phyloP scores from a whole-genome alignment of 2,329 filamentous ascomycete genomes.

The Curvularia sp. region DNA sequence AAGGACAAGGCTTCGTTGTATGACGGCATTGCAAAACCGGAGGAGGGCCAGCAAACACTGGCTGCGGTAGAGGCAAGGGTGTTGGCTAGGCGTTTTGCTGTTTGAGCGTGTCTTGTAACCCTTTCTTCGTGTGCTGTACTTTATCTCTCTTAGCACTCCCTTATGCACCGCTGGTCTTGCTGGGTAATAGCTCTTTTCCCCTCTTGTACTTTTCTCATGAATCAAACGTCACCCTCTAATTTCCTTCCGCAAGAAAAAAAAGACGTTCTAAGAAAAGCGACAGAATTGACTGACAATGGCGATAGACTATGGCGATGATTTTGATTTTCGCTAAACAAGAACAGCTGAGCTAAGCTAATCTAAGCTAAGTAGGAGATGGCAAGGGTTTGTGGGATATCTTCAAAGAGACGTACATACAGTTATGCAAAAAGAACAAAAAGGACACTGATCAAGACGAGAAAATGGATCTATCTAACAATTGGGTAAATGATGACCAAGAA shows the following conservation, averaged over 20 bases:
- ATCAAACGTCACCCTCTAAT: not conserved
- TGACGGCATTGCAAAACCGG: conserved; percentile 7
- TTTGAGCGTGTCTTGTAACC: conserved; percentile 9
- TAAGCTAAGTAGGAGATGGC: not conserved
- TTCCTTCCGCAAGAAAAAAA: too few relatives aligned
- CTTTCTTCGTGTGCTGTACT: not conserved
- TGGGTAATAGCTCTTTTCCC: not conserved
- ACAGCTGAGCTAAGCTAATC: conserved; percentile 17
- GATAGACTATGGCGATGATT: not conserved
- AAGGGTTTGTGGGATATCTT: conserved; percentile 18
- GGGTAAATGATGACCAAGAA: not conserved
- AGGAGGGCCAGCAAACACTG: conserved; percentile 8
- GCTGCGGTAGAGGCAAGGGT: conserved; percentile 8
- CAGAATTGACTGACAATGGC: not conserved
- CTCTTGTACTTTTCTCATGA: not conserved
- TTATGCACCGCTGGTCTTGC: not conserved
- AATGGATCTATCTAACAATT: not conserved
- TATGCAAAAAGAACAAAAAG: conserved; percentile 10
- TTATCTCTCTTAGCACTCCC: not conserved
- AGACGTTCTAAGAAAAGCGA: too few relatives aligned
- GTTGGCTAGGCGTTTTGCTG: conserved; percentile 18
- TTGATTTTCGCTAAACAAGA: conserved; percentile 6
- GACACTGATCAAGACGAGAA: not conserved
- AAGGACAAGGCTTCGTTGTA: conserved; percentile 1
- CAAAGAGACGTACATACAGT: conserved; percentile 8